phyloP scores from a whole-genome alignment of 345 rosid genomes.

The Corchorus olitorius region DNA sequence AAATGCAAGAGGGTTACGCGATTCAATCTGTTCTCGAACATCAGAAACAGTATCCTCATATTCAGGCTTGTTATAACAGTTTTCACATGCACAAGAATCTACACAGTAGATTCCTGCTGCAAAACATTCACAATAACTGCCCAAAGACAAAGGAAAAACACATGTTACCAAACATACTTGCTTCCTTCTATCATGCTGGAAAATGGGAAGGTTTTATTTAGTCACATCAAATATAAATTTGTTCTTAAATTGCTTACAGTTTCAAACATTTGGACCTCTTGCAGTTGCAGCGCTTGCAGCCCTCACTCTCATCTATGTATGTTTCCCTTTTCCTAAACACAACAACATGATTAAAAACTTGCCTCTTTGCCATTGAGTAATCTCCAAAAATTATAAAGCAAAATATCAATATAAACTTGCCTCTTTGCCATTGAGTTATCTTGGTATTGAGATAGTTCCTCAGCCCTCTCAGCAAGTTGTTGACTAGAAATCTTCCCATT shows the following conservation, averaged over 20 bases:
- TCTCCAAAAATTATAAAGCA: not conserved
- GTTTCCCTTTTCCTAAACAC: constrained; percentile 31
- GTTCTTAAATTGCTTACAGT: constrained; percentile 35
- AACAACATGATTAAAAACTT: constrained; percentile 7
- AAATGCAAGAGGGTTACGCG: constrained; percentile 51
- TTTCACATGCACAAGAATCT: constrained; percentile 39
- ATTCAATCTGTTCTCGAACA: constrained; percentile 33
- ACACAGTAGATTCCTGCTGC: constrained; percentile 40
- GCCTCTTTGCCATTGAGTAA: constrained; percentile 33
- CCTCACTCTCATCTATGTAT: constrained; percentile 16
- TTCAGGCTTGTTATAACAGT: constrained; percentile 43
- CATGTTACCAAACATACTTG: not conserved
- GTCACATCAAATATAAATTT: not conserved
- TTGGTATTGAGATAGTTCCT: constrained; percentile 29
- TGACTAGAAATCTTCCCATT: constrained; percentile 22
- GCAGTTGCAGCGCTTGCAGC: constrained; percentile 46
- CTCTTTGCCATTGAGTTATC: constrained; percentile 30
- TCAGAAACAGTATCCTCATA: constrained; percentile 43
- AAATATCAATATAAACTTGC: constrained; percentile 19
- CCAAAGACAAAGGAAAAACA: constrained; percentile 18
- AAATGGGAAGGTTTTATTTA: not conserved
- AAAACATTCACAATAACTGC: constrained; percentile 55
- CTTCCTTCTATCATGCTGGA: not conserved
- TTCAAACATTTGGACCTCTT: constrained; percentile 49
- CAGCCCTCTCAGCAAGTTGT: constrained; percentile 23